phyloP scores from a whole-genome alignment of 2,329 filamentous ascomycete genomes.

The Microdochium nivale region DNA sequence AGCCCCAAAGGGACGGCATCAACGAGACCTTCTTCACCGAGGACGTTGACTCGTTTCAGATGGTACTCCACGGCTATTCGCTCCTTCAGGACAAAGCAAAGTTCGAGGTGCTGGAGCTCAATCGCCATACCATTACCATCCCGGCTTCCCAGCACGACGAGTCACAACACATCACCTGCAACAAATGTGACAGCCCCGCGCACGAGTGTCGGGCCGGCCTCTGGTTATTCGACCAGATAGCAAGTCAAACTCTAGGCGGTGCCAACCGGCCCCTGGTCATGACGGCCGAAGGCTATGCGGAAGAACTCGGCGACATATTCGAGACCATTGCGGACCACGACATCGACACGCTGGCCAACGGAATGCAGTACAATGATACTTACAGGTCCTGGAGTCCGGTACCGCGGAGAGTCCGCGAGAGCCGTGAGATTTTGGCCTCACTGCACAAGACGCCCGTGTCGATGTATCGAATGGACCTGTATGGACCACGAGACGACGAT shows the following conservation, averaged over 20 bases:
- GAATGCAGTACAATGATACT: constrained; percentile 38
- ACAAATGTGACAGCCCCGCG: constrained; percentile 25
- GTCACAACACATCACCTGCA: constrained; percentile 35
- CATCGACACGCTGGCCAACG: constrained; percentile 41
- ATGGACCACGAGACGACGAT: constrained; percentile 25
- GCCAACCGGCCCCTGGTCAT: constrained; percentile 31
- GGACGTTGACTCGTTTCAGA: constrained; percentile 27
- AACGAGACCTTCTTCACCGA: constrained; percentile 34
- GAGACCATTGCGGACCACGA: constrained; percentile 39
- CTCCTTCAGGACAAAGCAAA: constrained; percentile 39
- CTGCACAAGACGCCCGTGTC: constrained; percentile 29
- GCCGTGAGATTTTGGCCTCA: constrained; percentile 41
- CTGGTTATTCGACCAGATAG: constrained; percentile 46
- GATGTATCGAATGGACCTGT: constrained; percentile 38
- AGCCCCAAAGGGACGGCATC: constrained; percentile 26
- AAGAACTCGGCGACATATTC: constrained; percentile 40
- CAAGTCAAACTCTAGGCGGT: constrained; percentile 35
- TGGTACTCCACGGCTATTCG: constrained; percentile 41
- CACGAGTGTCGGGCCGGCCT: constrained; percentile 32
- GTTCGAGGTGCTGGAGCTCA: constrained; percentile 47
- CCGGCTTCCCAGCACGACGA: constrained; percentile 33
- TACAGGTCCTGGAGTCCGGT: constrained; percentile 18
- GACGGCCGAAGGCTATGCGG: constrained; percentile 31
- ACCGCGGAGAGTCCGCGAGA: constrained; percentile 34
- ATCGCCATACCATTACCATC: constrained; percentile 34